Base-by-base conservation (phyloP, 2,329 filamentous ascomycete genomes). In the Eutypella sp. region DNA sequence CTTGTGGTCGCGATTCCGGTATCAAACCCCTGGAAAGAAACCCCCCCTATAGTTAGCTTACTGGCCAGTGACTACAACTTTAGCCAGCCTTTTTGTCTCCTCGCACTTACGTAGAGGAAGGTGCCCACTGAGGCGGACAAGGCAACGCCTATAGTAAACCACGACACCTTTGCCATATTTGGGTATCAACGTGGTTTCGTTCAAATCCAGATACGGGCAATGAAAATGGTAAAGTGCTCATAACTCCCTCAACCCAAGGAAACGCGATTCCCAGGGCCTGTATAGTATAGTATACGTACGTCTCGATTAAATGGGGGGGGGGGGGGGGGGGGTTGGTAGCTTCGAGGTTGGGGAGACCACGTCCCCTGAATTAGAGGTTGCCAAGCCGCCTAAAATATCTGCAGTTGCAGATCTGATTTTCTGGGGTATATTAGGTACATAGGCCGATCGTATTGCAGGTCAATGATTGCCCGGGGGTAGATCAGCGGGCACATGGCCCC, bases 1-100 rank as follows among this genome's bases (percentile, higher is more conserved):
- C 68, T 79, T 22, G 75, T 79, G 6, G 76, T 79, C 6, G 74
- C 75, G 44, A 79, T 79, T n/a, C 76, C 76, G 0, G 75, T 78
- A 55, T 79, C 76, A 46, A 78, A 78, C 3, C 75, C 76, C 73
- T 75, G 23, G 37, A 34, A 24, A 18, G 36, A 44, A 23, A n/a
- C n/a, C n/a, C n/a, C n/a, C n/a, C n/a, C n/a, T n/a, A n/a, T n/a
- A n/a, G n/a, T n/a, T n/a, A n/a, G n/a, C n/a, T n/a, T n/a, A n/a
- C n/a, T n/a, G n/a, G n/a, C n/a, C 15, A 19, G 20, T 8, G 7
- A n/a, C 10, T 13, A 6, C 19, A 31, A 15, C 11, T 11, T 33
- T 33, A 33, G 5, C 5, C 29, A 11, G 16, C 29, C 11, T 13
- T 15, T 15, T 33, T 15, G 5, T 33, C 25, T 13, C 25, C 13